phyloP scores from a whole-genome alignment of 2,329 filamentous ascomycete genomes.

The Aspergillus terreus region DNA sequence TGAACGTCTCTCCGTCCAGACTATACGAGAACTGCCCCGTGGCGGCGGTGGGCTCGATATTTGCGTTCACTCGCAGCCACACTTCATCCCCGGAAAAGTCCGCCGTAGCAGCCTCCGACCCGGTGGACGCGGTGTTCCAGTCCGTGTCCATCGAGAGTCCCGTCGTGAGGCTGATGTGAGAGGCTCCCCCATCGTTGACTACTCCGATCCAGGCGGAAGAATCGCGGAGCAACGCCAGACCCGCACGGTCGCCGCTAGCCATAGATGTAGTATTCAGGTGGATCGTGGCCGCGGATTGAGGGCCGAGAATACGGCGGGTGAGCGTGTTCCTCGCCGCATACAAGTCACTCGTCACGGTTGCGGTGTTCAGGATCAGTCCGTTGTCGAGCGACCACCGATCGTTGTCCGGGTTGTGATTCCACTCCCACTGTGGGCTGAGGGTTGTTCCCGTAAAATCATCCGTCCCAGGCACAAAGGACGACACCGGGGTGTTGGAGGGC shows the following conservation, averaged over 20 bases:
- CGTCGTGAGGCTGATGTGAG: slow-evolving; percentile 34
- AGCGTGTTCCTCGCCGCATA: slow-evolving; percentile 41
- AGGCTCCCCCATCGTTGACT: slow-evolving; percentile 30
- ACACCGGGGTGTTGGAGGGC: too few species aligned
- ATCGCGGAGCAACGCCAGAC: slow-evolving; percentile 54
- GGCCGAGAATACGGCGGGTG: slow-evolving; percentile 40
- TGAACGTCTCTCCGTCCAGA: slow-evolving; percentile 40
- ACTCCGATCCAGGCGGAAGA: slow-evolving; percentile 50
- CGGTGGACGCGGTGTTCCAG: slow-evolving; percentile 32
- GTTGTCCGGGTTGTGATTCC: slow-evolving; percentile 60
- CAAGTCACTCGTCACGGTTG: slow-evolving; percentile 52
- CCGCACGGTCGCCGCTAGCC: slow-evolving; percentile 50
- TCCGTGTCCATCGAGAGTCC: slow-evolving; percentile 34
- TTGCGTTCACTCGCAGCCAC: slow-evolving; percentile 36
- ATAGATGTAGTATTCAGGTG: slow-evolving; percentile 49
- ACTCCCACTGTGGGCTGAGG: slow-evolving; percentile 53
- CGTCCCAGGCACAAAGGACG: too few species aligned
- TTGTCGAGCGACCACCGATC: slow-evolving; percentile 43
- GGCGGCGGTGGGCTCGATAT: slow-evolving; percentile 30
- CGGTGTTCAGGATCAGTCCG: slow-evolving; percentile 48
- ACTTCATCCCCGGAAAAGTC: slow-evolving; percentile 20
- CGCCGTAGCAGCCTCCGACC: slow-evolving; percentile 21
- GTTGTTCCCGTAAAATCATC: slow-evolving; percentile 45
- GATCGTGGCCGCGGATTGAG: slow-evolving; percentile 47
- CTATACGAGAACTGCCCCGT: slow-evolving; percentile 44